phyloP scores from a whole-genome alignment of 208 protist genomes.

The Acanthamoeba quina region DNA sequence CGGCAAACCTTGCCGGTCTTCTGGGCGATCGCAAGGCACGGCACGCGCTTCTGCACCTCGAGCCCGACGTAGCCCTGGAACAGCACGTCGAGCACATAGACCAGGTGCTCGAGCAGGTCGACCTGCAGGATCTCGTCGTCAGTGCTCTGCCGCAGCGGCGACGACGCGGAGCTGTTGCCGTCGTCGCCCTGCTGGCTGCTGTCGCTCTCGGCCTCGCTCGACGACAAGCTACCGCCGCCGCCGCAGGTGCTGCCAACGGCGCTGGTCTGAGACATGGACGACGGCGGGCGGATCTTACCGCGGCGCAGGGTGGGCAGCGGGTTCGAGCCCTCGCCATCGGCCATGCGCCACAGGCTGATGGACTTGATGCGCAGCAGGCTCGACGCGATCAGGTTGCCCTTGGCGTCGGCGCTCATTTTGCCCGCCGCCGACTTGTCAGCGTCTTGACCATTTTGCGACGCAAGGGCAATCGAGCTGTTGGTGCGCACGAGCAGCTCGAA shows the following conservation, averaged over 20 bases:
- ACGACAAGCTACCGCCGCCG: not conserved
- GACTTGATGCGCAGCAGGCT: conserved; percentile 8
- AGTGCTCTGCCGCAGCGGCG: too few species aligned
- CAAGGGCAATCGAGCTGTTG: not conserved
- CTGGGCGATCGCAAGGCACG: not conserved
- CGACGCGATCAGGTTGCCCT: not conserved
- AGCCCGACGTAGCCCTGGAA: conserved; percentile 39
- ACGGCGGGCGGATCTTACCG: not conserved
- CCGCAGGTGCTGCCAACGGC: too few species aligned
- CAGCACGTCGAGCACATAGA: conserved; percentile 43
- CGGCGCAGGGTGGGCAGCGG: not conserved
- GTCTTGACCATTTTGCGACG: too few species aligned
- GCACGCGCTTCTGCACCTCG: conserved; percentile 14
- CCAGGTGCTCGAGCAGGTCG: conserved; percentile 39
- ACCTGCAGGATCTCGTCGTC: not conserved
- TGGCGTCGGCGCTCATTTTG: not conserved
- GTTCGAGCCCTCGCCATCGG: not conserved
- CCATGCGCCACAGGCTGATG: not conserved
- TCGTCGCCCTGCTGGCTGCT: not conserved
- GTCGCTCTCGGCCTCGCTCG: conserved; percentile 1
- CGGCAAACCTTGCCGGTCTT: not conserved
- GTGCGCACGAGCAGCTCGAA: conserved; percentile 34
- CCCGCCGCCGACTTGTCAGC: not conserved
- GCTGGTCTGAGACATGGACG: not conserved
- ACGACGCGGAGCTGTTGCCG: not conserved